A percentile compares a stretch with the other conserved stretches of the same genome.
Evolutionary conservation across 1,139 yeast genomes (phyloP).

Genomic region (Meyerozyma guilliermondii): DNA sequence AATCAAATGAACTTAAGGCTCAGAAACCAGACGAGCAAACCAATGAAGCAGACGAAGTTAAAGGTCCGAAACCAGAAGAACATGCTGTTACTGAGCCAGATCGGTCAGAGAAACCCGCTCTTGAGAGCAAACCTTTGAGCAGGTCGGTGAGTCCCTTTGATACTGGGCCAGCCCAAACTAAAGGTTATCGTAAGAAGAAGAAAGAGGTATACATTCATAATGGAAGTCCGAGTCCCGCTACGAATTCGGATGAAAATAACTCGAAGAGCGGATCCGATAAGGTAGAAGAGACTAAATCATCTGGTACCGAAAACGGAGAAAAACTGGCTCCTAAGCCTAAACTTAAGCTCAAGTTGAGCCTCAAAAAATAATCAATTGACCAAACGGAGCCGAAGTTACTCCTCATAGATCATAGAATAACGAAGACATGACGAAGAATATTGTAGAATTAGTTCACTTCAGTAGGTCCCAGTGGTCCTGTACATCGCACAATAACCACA

Average conservation of each 20-base stretch:
- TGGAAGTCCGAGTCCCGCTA: conserved; percentile 6
- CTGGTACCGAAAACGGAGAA: conserved; percentile 1
- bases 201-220: conserved; percentile 20
- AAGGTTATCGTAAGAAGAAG: conserved; percentile 16
- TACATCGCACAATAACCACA: background rate
- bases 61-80: too few relatives aligned
- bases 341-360: conserved; percentile 20
- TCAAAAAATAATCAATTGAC: conserved; percentile 10
- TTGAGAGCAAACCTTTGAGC: background rate
- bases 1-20: too few relatives aligned
- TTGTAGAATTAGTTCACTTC: background rate
- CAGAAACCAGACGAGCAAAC: too few relatives aligned
- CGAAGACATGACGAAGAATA: background rate
- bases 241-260: conserved; percentile 6
- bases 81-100: too few relatives aligned
- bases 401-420: background rate
- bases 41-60: too few relatives aligned
- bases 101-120: conserved; percentile 5
- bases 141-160: conserved; percentile 22
- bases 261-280: conserved; percentile 1
- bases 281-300: background rate
- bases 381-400: background rate
- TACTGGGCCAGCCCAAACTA: conserved; percentile 8
- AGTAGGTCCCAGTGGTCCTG: background rate
- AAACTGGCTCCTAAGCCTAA: conserved; percentile 3